A percentile compares a stretch with the other conserved stretches of the same genome.
Conservation (phyloP, 805 yeast genomes). For the Brettanomyces sp. region DNA sequence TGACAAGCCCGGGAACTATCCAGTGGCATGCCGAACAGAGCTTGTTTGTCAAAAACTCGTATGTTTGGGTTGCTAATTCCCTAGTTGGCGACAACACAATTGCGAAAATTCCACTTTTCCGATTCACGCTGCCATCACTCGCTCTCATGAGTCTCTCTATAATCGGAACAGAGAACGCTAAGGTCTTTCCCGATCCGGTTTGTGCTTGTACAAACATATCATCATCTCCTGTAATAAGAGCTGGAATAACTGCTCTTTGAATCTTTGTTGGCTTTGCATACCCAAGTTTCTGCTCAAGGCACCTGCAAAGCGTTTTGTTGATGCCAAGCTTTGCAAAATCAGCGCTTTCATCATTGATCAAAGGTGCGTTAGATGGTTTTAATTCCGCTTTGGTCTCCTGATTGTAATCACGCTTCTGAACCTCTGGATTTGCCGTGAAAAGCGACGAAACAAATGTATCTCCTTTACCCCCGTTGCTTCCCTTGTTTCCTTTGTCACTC, state of each 20-base stretch:
- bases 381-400: constrained; percentile 22
- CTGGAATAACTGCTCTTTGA: constrained; percentile 75
- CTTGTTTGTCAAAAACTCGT: constrained; percentile 59
- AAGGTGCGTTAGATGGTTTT: constrained; percentile 80
- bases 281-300: constrained; percentile 46
- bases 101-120: constrained; percentile 83
- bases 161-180: constrained; percentile 81
- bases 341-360: constrained; percentile 49
- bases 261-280: constrained; percentile 73
- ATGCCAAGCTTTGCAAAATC: constrained; percentile 63
- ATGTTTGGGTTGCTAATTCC: constrained; percentile 87
- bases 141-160: constrained; percentile 50
- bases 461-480: constrained; percentile 44
- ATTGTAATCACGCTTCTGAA: constrained; percentile 28
- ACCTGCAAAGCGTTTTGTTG: constrained; percentile 39
- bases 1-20: constrained; percentile 90
- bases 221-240: constrained; percentile 28
- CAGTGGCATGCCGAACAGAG: constrained; percentile 71
- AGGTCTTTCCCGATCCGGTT: constrained; percentile 96
- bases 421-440: constrained; percentile 62
- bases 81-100: constrained; percentile 88
- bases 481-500: constrained; percentile 34
- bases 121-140: constrained; percentile 37
- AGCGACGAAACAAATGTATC: constrained; percentile 77
- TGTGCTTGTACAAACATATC: constrained; percentile 93